Evolutionary conservation across 805 yeast genomes (phyloP).

Genomic region (Scheffersomyces coipomensis): DNA sequence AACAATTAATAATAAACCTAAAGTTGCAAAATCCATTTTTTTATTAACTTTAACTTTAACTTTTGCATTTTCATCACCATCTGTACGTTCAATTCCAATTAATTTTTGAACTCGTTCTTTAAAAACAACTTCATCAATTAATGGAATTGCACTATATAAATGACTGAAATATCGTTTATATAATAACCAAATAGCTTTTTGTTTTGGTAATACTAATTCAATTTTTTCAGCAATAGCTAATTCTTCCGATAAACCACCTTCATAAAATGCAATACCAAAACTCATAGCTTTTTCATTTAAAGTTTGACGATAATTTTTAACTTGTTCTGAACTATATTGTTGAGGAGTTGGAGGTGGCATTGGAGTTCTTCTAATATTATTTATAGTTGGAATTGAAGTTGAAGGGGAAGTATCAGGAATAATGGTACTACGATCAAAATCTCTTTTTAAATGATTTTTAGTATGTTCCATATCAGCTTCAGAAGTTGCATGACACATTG

Average conservation of each 20-base stretch:
- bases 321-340: too few species aligned
- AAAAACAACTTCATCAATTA: slow-evolving; percentile 36
- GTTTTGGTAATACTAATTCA: slow-evolving; percentile 33
- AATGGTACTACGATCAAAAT: too few species aligned
- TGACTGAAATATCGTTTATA: slow-evolving; percentile 40
- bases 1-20: slow-evolving; percentile 33
- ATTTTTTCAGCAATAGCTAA: slow-evolving; percentile 26
- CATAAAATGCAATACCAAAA: slow-evolving; percentile 26
- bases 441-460: too few species aligned
- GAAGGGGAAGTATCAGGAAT: too few species aligned
- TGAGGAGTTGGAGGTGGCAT: too few species aligned
- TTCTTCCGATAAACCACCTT: slow-evolving; percentile 25
- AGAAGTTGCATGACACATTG: too few species aligned
- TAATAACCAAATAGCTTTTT: slow-evolving; percentile 34
- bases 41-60: slow-evolving; percentile 22
- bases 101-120: slow-evolving; percentile 11
- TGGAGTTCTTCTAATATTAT: too few species aligned
- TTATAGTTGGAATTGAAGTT: too few species aligned
- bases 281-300: slow-evolving; percentile 13
- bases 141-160: slow-evolving; percentile 45
- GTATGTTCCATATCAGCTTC: too few species aligned
- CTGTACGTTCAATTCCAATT: slow-evolving; percentile 5
- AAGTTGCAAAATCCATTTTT: slow-evolving; percentile 29
- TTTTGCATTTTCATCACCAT: slow-evolving; percentile 18
- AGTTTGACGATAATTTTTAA: too few species aligned